Evolutionary conservation across 2,329 filamentous ascomycete genomes (phyloP).

Genomic region (Ambrosiella xylebori): DNA sequence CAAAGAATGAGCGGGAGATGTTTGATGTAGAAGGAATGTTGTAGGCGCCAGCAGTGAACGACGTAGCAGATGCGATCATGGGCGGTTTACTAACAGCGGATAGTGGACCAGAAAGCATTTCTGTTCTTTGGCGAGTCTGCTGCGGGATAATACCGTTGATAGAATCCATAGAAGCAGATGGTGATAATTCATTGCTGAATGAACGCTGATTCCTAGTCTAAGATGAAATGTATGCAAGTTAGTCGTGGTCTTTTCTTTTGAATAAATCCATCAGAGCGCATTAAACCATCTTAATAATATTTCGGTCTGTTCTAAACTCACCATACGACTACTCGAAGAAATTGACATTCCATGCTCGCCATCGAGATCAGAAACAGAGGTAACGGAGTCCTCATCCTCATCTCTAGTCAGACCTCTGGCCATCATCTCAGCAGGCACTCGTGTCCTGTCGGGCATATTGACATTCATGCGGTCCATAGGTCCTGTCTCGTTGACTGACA

Average conservation of each 20-base stretch:
- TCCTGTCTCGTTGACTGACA: conserved; percentile 61
- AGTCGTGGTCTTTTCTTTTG: background rate
- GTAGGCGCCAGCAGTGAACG: conserved; percentile 42
- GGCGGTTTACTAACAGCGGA: conserved; percentile 23
- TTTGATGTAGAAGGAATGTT: conserved; percentile 39
- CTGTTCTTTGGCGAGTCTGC: conserved; percentile 36
- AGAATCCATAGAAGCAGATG: conserved; percentile 81
- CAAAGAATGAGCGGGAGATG: conserved; percentile 72
- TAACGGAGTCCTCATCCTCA: conserved; percentile 70
- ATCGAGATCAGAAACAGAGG: conserved; percentile 13
- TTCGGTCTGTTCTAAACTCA: background rate
- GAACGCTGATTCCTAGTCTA: conserved; percentile 49
- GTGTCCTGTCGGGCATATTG: conserved; percentile 72
- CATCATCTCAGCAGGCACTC: conserved; percentile 81
- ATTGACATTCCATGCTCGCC: conserved; percentile 7
- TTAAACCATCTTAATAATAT: background rate
- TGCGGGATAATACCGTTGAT: conserved; percentile 50
- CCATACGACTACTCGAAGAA: background rate
- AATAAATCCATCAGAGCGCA: no score
- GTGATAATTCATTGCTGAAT: conserved; percentile 55
- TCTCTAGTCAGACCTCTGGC: conserved; percentile 65
- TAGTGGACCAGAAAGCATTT: conserved; percentile 35
- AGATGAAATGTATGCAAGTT: background rate
- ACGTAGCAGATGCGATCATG: conserved; percentile 41
- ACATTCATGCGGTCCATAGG: conserved; percentile 81